phyloP scores from a whole-genome alignment of 2,329 filamentous ascomycete genomes.

The Trichoderma oligosporum region DNA sequence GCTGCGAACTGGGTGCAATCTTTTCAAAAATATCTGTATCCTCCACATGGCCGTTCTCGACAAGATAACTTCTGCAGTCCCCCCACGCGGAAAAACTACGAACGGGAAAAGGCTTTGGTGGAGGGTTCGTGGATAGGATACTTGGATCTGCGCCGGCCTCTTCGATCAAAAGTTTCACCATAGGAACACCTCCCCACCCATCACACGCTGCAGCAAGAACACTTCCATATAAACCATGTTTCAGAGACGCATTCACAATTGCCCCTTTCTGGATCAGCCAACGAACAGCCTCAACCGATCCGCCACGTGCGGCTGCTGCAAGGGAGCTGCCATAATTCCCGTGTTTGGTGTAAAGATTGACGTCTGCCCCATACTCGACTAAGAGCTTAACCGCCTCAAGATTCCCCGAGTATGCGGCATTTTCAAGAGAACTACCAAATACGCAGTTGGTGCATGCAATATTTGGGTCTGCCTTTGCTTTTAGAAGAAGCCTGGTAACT shows the following conservation, averaged over 20 bases:
- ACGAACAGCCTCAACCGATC: not conserved
- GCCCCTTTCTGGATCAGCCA: not conserved
- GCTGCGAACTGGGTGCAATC: too few species aligned
- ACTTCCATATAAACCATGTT: not conserved
- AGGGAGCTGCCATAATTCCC: not conserved
- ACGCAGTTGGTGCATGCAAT: fast-evolving
- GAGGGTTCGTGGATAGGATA: not conserved
- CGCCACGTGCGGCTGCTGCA: fast-evolving
- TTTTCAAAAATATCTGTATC: too few species aligned
- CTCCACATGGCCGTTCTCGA: too few species aligned
- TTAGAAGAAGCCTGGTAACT: not conserved
- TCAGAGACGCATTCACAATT: not conserved
- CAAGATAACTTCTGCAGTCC: too few species aligned
- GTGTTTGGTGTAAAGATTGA: not conserved
- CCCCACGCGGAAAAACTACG: too few species aligned
- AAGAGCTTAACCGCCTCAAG: not conserved
- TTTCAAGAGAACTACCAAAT: not conserved
- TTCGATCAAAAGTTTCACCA: conserved; percentile 10
- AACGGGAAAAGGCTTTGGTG: too few species aligned
- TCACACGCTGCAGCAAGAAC: not conserved
- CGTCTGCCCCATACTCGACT: not conserved
- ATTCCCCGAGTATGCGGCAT: fast-evolving
- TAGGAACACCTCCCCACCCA: fast-evolving
- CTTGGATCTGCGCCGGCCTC: not conserved
- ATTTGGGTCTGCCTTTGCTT: not conserved